phyloP scores from a whole-genome alignment of 805 yeast species.

The Wickerhamiella kurtzmanii region DNA sequence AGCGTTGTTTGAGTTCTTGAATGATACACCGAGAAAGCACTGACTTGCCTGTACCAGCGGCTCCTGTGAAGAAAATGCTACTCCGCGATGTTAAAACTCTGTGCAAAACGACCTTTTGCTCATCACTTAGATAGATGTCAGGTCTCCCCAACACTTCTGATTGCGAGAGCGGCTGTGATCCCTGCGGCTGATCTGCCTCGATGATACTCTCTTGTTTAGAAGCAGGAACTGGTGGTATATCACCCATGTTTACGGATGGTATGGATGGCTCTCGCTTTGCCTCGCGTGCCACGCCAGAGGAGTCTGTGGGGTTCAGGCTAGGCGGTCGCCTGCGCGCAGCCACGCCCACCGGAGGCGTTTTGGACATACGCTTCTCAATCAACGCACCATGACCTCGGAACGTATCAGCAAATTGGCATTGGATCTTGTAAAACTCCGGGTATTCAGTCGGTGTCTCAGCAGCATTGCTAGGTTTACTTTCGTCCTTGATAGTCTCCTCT shows the following conservation, averaged over 20 bases:
- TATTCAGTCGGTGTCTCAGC: background rate
- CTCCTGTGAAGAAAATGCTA: constrained; percentile 84
- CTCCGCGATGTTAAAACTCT: constrained; percentile 45
- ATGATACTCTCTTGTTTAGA: too few species aligned
- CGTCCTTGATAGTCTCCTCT: background rate
- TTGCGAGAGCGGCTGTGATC: background rate
- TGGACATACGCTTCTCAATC: background rate
- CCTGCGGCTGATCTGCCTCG: too few species aligned
- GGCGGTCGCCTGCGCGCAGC: background rate
- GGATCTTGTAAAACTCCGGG: background rate
- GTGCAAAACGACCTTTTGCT: constrained; percentile 45
- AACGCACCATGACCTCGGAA: background rate
- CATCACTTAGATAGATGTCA: constrained; percentile 26
- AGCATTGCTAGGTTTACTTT: too few species aligned
- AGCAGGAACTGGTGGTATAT: too few species aligned
- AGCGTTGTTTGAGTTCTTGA: constrained; percentile 32
- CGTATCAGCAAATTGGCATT: background rate
- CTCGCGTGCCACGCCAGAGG: background rate
- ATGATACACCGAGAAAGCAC: constrained; percentile 65
- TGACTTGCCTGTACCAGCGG: constrained; percentile 98
- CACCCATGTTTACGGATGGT: too few species aligned
- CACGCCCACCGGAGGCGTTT: background rate
- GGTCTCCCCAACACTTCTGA: background rate
- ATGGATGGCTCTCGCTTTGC: too few species aligned
- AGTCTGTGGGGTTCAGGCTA: background rate